phyloP scores from a whole-genome alignment of 176 grass and related monocot species.

The Oryza australiensis region DNA sequence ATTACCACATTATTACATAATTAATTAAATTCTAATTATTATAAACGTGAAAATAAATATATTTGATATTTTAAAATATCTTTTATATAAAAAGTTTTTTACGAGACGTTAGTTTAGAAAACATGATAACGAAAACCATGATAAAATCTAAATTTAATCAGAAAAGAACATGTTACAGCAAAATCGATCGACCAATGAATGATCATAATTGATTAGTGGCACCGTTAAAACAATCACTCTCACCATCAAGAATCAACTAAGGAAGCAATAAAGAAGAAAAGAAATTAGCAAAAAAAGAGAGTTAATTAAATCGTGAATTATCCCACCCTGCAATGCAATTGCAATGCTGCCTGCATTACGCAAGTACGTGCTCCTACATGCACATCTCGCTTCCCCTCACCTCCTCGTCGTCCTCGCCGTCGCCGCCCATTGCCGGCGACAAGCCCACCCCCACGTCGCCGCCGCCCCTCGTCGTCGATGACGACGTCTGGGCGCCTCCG shows the following conservation, averaged over 20 bases:
- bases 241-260: slow-evolving; percentile 31
- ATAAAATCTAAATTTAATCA: no score
- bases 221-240: slow-evolving; percentile 42
- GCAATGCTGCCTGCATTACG: background rate
- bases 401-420: slow-evolving; percentile 58
- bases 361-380: slow-evolving; percentile 36
- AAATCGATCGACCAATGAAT: background rate
- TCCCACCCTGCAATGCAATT: background rate
- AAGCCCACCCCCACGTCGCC: slow-evolving; percentile 28
- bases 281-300: slow-evolving; percentile 31
- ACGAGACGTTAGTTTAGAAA: no score
- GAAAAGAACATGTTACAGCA: background rate
- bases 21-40: no score
- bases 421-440: slow-evolving; percentile 38
- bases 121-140: no score
- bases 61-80: no score
- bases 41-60: no score
- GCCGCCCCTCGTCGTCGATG: slow-evolving; percentile 55
- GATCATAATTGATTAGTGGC: slow-evolving; percentile 24
- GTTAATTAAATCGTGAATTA: slow-evolving; percentile 32
- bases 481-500: slow-evolving; percentile 36
- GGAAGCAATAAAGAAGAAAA: slow-evolving; percentile 35
- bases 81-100: no score
- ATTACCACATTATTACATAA: no score
- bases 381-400: slow-evolving; percentile 55